Conservation (phyloP, 2,329 filamentous ascomycete genomes). For the Neofusicoccum laricinum region DNA sequence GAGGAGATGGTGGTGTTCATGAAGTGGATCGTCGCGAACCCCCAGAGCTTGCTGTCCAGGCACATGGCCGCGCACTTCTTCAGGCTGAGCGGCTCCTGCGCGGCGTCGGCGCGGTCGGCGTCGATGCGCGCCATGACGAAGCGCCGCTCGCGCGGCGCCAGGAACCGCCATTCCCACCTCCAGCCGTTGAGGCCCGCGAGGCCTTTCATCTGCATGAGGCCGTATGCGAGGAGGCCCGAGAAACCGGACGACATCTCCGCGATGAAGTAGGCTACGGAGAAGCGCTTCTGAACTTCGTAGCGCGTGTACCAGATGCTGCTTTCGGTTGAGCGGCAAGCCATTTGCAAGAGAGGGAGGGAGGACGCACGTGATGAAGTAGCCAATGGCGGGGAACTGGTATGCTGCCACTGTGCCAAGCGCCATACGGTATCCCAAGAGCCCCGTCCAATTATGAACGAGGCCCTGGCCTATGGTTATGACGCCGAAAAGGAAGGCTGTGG, state of each 20-base stretch:
- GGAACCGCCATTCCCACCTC: constrained; percentile 29
- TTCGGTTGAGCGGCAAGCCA: not conserved
- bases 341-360: not conserved
- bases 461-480: not conserved
- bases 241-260: constrained; percentile 34
- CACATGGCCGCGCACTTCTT: constrained; percentile 40
- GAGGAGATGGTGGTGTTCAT: constrained; percentile 61
- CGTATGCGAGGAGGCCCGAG: constrained; percentile 34
- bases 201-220: constrained; percentile 33
- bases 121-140: constrained; percentile 37
- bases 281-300: constrained; percentile 33
- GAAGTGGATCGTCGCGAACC: constrained; percentile 69
- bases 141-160: constrained; percentile 20
- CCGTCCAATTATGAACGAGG: not conserved
- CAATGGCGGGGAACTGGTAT: not conserved
- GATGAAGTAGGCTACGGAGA: constrained; percentile 35
- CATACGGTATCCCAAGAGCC: not conserved
- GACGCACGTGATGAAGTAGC: not conserved
- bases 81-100: constrained; percentile 25
- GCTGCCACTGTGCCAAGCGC: constrained; percentile 15
- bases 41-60: constrained; percentile 73
- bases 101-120: constrained; percentile 34
- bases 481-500: not conserved
- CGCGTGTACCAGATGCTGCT: constrained; percentile 32
- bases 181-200: constrained; percentile 27